A percentile compares a stretch with the other conserved stretches of the same genome.
Evolutionary conservation across 2,329 filamentous ascomycete species (phyloP).

Genomic region (Penicillium sp.): DNA sequence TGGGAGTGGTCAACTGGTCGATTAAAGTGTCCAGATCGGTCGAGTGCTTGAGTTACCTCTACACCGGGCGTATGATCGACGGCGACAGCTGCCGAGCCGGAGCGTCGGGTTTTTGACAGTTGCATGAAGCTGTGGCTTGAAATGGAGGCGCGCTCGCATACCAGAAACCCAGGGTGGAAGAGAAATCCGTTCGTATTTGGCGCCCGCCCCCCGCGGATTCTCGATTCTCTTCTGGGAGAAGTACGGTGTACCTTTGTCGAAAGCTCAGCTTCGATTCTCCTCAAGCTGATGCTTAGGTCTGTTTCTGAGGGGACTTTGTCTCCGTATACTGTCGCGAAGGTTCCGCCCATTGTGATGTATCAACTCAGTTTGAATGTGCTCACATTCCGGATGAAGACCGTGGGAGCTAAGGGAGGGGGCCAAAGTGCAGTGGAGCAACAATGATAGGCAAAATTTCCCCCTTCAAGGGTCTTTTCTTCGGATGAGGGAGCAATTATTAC

Average conservation of each 20-base stretch:
- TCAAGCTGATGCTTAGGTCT: background rate
- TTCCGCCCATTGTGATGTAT: background rate
- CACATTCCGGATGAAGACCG: background rate
- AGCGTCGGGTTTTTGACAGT: slow-evolving; percentile 27
- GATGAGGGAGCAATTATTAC: background rate
- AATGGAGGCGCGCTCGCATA: background rate
- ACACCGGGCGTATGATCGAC: slow-evolving; percentile 15
- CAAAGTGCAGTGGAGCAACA: background rate
- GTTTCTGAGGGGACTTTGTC: background rate
- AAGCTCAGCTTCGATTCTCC: background rate
- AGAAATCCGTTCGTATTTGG: slow-evolving; percentile 4
- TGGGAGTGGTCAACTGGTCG: background rate
- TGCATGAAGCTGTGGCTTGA: slow-evolving; percentile 10
- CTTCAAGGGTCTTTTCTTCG: no score
- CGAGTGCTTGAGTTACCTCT: slow-evolving; percentile 1
- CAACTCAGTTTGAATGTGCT: background rate
- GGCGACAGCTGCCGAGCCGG: slow-evolving; percentile 20
- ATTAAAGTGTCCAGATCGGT: slow-evolving; percentile 9
- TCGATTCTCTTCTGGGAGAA: background rate
- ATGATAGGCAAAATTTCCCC: background rate
- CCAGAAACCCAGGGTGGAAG: background rate
- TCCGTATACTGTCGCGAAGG: background rate
- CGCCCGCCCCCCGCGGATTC: background rate
- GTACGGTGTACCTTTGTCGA: background rate
- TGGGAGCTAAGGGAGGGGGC: background rate